phyloP scores from a whole-genome alignment of 768 basidiomycete genomes.

The Xerocomellus intermedius region DNA sequence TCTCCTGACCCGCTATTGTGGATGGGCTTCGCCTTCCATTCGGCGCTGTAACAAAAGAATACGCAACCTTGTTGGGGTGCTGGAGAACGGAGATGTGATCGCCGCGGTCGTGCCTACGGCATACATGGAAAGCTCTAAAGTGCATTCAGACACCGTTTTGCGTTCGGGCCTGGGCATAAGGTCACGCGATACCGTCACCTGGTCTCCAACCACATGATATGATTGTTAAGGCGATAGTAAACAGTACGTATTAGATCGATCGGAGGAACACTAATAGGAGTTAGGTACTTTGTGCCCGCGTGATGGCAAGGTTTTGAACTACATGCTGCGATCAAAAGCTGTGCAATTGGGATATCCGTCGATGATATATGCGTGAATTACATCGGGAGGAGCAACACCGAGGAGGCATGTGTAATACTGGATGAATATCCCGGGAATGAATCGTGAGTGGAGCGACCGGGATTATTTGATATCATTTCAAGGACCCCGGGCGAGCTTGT shows the following conservation, averaged over 20 bases:
- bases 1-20: constrained; percentile 7
- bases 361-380: not conserved
- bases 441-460: not conserved
- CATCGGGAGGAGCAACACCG: not conserved
- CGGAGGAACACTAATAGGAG: constrained; percentile 9
- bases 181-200: constrained; percentile 3
- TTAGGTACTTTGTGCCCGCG: not conserved
- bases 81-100: constrained; percentile 11
- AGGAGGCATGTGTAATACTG: not conserved
- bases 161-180: not conserved
- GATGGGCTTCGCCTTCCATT: constrained; percentile 16
- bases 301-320: not conserved
- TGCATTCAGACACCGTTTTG: constrained; percentile 7
- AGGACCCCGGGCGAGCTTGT: not conserved
- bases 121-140: not conserved
- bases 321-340: not conserved
- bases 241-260: constrained; percentile 1
- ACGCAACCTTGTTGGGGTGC: not conserved
- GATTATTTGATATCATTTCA: not conserved
- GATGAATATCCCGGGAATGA: not conserved
- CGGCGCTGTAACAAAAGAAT: constrained; percentile 7
- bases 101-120: constrained; percentile 12
- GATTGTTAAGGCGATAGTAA: not conserved
- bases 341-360: not conserved
- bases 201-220: constrained; percentile 2